Conservation (phyloP, 768 basidiomycete genomes). For the Collybia nuda region DNA sequence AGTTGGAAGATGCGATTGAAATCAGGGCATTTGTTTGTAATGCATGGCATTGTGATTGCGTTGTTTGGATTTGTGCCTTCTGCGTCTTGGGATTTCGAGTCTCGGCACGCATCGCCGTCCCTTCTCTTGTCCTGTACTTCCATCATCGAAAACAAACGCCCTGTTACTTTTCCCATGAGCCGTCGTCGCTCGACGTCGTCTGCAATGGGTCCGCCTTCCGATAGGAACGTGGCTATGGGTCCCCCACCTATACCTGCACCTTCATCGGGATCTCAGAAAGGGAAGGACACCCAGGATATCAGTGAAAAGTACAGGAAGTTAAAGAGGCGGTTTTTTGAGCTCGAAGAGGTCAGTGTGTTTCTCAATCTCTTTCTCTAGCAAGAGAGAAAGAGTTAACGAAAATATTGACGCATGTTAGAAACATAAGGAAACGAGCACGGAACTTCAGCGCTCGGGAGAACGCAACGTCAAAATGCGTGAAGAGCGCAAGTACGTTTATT, state of each 20-base stretch:
- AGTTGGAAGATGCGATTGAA: conserved; percentile 1
- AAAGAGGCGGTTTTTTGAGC: conserved; percentile 64
- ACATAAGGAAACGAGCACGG: conserved; percentile 57
- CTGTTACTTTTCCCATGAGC: conserved; percentile 19
- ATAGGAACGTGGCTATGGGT: conserved; percentile 53
- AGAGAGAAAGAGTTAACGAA: conserved; percentile 24
- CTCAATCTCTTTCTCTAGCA: conserved; percentile 22
- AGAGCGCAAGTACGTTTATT: conserved; percentile 56
- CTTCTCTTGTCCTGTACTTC: conserved; percentile 27
- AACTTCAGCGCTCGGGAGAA: conserved; percentile 60
- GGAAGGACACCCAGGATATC: conserved; percentile 44
- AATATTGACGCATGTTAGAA: conserved; percentile 41
- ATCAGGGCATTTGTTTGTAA: conserved; percentile 30
- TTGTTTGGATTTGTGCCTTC: conserved; percentile 38
- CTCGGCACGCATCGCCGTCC: conserved; percentile 25
- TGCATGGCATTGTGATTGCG: conserved; percentile 38
- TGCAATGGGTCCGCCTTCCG: conserved; percentile 38
- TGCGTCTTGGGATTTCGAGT: conserved; percentile 27
- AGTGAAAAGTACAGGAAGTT: conserved; percentile 63
- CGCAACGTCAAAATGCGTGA: conserved; percentile 60
- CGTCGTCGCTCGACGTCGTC: conserved; percentile 20
- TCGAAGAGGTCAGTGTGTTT: conserved; percentile 60
- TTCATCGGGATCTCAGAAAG: conserved; percentile 27
- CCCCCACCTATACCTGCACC: conserved; percentile 42
- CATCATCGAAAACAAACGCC: conserved; percentile 16